Conservation (phyloP, 495 filamentous ascomycete species). For the Aspergillus cavernicola region DNA sequence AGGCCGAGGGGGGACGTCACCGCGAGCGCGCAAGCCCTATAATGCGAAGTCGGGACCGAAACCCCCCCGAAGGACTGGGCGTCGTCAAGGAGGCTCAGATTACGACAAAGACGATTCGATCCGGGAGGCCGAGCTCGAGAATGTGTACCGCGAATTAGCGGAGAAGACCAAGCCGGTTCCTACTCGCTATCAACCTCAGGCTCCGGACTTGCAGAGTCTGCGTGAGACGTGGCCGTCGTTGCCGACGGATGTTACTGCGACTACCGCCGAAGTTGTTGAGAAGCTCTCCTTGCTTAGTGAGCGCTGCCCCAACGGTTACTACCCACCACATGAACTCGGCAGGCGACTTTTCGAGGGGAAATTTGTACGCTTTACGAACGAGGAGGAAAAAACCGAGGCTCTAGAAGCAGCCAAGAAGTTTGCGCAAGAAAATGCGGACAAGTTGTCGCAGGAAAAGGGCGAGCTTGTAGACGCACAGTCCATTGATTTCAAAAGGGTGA, state of each 20-base stretch:
- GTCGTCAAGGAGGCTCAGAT: slow-evolving; percentile 14
- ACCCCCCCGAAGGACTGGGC: slow-evolving; percentile 14
- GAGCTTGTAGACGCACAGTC: slow-evolving; percentile 35
- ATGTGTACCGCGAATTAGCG: slow-evolving; percentile 29
- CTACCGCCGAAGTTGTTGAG: slow-evolving; percentile 32
- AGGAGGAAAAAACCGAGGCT: slow-evolving; percentile 37
- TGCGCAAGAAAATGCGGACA: slow-evolving; percentile 36
- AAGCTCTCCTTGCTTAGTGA: slow-evolving; percentile 35
- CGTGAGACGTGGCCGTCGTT: slow-evolving; percentile 44
- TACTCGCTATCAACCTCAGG: slow-evolving; percentile 33
- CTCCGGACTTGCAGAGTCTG: slow-evolving; percentile 27
- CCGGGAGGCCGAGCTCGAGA: slow-evolving; percentile 26
- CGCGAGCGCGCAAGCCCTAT: slow-evolving; percentile 21
- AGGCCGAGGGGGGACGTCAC: slow-evolving; percentile 16
- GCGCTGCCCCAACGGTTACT: slow-evolving; percentile 38
- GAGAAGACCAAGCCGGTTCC: slow-evolving; percentile 28
- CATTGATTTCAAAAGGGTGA: slow-evolving; percentile 41
- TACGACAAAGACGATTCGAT: slow-evolving; percentile 24
- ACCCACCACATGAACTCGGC: slow-evolving; percentile 38
- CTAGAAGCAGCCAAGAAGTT: slow-evolving; percentile 34
- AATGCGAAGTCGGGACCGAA: neutral
- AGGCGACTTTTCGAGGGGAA: slow-evolving; percentile 38
- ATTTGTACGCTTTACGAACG: slow-evolving; percentile 38
- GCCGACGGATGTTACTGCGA: slow-evolving; percentile 28
- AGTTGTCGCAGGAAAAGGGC: slow-evolving; percentile 39